phyloP scores from a whole-genome alignment of 139 green algal species.

The Chlorella vulgaris region DNA sequence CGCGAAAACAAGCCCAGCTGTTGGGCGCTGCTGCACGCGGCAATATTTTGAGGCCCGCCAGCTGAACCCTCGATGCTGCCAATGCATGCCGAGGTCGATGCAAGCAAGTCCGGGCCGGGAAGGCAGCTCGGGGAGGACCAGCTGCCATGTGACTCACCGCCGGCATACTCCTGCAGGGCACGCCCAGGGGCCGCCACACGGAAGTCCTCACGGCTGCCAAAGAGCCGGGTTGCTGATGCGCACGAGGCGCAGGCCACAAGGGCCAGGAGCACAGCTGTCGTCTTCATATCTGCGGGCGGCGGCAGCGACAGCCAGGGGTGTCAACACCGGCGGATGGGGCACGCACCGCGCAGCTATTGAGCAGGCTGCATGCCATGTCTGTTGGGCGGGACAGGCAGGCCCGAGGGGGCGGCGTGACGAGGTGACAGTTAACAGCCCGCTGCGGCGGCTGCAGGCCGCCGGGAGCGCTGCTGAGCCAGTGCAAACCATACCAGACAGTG shows the following conservation, averaged over 20 bases:
- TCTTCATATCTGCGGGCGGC: not conserved
- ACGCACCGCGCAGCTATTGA: too few species aligned
- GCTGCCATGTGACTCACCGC: not conserved
- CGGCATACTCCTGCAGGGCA: not conserved
- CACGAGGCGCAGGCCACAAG: conserved; percentile 1
- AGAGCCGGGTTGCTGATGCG: conserved; percentile 18
- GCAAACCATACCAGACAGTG: too few species aligned
- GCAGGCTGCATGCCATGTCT: too few species aligned
- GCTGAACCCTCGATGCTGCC: too few species aligned
- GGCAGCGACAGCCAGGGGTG: not conserved
- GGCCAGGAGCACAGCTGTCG: conserved; percentile 9
- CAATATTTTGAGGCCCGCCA: not conserved
- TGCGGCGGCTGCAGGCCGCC: too few species aligned
- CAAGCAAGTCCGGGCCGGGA: not conserved
- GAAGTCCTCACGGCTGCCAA: conserved; percentile 17
- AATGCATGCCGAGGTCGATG: not conserved
- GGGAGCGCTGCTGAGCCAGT: too few species aligned
- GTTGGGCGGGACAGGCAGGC: too few species aligned
- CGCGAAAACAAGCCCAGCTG: not conserved
- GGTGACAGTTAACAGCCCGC: too few species aligned
- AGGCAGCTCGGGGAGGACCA: not conserved
- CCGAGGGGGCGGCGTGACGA: too few species aligned
- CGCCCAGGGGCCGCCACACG: not conserved
- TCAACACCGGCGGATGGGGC: too few species aligned
- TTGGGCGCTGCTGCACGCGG: not conserved